Evolutionary conservation across 1,284 basidiomycete genomes (phyloP), one percentile per base, ranked within the genome.

Genomic region (Austropuccinia psidii): DNA sequence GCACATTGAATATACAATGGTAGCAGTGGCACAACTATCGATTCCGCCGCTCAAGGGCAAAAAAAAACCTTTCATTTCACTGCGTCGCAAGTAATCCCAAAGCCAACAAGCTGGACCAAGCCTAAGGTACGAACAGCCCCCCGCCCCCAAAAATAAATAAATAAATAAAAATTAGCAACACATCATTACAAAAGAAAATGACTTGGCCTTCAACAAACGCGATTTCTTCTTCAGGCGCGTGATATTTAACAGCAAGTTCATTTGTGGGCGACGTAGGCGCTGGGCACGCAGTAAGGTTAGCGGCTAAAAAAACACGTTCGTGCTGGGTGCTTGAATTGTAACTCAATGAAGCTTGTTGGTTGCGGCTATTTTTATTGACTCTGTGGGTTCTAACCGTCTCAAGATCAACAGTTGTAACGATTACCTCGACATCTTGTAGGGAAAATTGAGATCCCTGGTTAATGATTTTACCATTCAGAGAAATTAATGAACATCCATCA

Each of bases 51-150:
- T 73, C 11, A 73, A 41, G 9, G 69, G 69, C 29, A 73, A 45
- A 41, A 73, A 73, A 33, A 54, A 73, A 33, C 69, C 69, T 43
- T 52, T 73, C 69, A 73, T 73, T 55, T 52, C 58, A 35, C 69
- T 73, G 4, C 69, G 55, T 39, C 69, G 39, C 39, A 73, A 64
- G 45, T 73, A 73, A 64, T 73, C 69, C 69, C 69, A 73, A 29
- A 73, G 57, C 69, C 69, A 73, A 43, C 69, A 73, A 24, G 69
- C 69, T 33, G 69, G 69, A n/a, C 69, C 69, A 64, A 73, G 69
- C 55, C 69, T 73, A 57, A 19, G 27, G 9, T 43, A n/a, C n/a
- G n/a, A n/a, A n/a, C n/a, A n/a, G n/a, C n/a, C n/a, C n/a, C n/a
- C n/a, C n/a, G n/a, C n/a, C n/a, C n/a, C n/a, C 19, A 52, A 37